Base-by-base conservation (phyloP, 192 early-diverging fungal species). In the Entomortierella chlamydospora region DNA sequence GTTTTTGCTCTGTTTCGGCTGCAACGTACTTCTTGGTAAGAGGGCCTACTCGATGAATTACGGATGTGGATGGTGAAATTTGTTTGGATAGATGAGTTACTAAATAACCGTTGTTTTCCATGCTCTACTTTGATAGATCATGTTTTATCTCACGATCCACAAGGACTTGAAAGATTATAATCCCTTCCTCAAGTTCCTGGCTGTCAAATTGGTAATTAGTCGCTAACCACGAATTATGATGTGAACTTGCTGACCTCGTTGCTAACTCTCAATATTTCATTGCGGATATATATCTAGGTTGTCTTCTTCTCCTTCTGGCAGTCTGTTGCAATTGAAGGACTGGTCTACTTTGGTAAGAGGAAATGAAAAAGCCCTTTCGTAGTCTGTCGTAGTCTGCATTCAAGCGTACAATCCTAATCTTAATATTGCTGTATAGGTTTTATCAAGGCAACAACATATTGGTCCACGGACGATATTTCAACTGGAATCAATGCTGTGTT, bases 21-120 rank as follows among this genome's bases (percentile, higher is more conserved):
- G 89, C 89, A 18, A 91, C 91, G 74, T 92, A 92, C 52, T 90
- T 85, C 31, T 80, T 94, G 69, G 82, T 94, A 68, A 73, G 63
- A 2, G n/a, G n/a, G n/a, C n/a, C n/a, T n/a, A n/a, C n/a, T n/a
- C n/a, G n/a, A n/a, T n/a, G n/a, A n/a, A n/a, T n/a, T n/a, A n/a
- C n/a, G n/a, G n/a, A n/a, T n/a, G n/a, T n/a, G n/a, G n/a, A n/a
- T n/a, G n/a, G n/a, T n/a, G n/a, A n/a, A n/a, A n/a, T n/a, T n/a
- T n/a, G n/a, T n/a, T n/a, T n/a, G n/a, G n/a, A n/a, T n/a, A n/a
- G n/a, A n/a, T n/a, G n/a, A n/a, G n/a, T n/a, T n/a, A n/a, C n/a
- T n/a, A 20, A 47, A 47, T 47, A 11, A 20, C 47, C 39, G 2
- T 64, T 63, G 39, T 22, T 57, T 34, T 57, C 55, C 55, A n/a